phyloP scores from a whole-genome alignment of 805 yeast species.

The Yamadazyma insecticola region DNA sequence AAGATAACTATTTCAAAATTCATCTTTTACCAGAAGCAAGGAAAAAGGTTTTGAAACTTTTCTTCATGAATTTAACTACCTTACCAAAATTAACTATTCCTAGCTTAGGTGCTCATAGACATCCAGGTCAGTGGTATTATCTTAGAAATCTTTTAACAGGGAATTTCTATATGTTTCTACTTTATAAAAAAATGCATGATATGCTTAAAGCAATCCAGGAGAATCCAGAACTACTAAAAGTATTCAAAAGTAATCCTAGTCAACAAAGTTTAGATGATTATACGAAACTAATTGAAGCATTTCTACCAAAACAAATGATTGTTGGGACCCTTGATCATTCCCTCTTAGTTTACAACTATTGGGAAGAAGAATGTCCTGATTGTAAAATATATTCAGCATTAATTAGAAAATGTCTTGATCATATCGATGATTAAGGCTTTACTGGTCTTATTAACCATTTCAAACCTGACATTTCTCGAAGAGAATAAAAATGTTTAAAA shows the following conservation, averaged over 20 bases:
- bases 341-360: constrained; percentile 25
- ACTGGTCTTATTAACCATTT: no score
- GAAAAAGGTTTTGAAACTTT: constrained; percentile 20
- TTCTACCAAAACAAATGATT: constrained; percentile 14
- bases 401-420: constrained; percentile 17
- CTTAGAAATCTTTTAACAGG: constrained; percentile 29
- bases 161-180: constrained; percentile 22
- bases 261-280: constrained; percentile 7
- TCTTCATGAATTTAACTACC: constrained; percentile 22
- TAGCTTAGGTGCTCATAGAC: constrained; percentile 32
- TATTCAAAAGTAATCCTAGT: constrained; percentile 4
- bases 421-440: no score
- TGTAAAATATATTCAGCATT: constrained; percentile 26
- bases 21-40: constrained; percentile 16
- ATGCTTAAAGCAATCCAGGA: constrained; percentile 9
- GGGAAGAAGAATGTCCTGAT: constrained; percentile 31
- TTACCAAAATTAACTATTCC: constrained; percentile 33
- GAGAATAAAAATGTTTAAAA: no score
- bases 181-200: constrained; percentile 25
- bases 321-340: constrained; percentile 22
- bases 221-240: constrained; percentile 5
- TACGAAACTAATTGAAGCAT: constrained; percentile 4
- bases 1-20: constrained; percentile 11
- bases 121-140: constrained; percentile 38
- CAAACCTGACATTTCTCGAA: no score